Evolutionary conservation across 345 rosid species (phyloP), one percentile per base, ranked within the genome.

Genomic region (Melaleuca quinquenervia): DNA sequence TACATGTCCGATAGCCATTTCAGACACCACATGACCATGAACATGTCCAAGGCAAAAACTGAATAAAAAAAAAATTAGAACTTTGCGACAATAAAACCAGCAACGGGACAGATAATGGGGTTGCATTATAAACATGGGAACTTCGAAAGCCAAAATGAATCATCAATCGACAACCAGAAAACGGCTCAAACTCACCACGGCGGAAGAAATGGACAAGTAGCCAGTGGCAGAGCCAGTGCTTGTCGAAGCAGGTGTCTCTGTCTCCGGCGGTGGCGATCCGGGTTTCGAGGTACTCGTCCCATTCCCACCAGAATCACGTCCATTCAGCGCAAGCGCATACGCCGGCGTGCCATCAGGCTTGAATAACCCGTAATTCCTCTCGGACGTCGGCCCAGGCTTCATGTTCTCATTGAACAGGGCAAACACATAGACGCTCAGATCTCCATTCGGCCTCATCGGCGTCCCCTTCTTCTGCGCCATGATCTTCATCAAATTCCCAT

Each of bases 321-420:
- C 52, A 5, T 83, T 54, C 50, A 92, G 53, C 26, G 85, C 96
- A 4, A 97, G 93, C 3, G 92, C 55, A 78, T 96, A 98, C 1
- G 94, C 93, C 21, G 96, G 97, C 14, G 95, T 91, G 26, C 96
- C 93, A 41, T 98, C 99, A 5, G 99, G 99, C 90, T 94, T 95
- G 85, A 98, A 98, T 84, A 98, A 86, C 50, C 98, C 99, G 54
- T 97, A 97, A 51, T 97, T 97, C 92, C 98, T 93, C 94, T 97
- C 99, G 2, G 99, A 97, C 1, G 98, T 91, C 4, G 98, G 98
- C 21, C 99, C 98, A 2, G 98, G 94, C 90, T 97, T 97, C 99
- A 95, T 84, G 83, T 97, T 95, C 93, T 97, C 99, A 45, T 97
- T 97, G 82, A 97, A 97, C 84, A 97, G 83, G 32, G 99, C 99